These are phyloP conservation scores for Lycium ferocissimum DNA, from an alignment of 257 asterid genomes.

Conservation along the genomic window DNA sequence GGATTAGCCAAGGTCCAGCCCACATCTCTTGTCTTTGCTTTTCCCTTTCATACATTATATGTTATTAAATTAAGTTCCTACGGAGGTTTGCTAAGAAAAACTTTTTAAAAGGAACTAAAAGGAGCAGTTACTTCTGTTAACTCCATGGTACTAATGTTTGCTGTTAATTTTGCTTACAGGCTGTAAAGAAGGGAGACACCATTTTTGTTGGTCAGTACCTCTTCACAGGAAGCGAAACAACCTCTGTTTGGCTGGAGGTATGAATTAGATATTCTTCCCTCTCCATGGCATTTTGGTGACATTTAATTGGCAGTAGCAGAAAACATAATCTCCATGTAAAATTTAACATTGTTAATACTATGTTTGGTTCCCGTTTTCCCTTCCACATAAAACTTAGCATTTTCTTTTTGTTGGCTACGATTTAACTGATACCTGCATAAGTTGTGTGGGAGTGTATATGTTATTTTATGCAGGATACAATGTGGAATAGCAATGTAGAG, in stretches of 20 bases:
- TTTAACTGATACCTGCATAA: neutral
- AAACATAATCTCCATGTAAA: neutral
- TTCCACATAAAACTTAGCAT: no score
- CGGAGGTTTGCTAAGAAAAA: neutral
- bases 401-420: no score
- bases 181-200: slow-evolving; percentile 83
- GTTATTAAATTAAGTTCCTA: neutral
- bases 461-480: neutral
- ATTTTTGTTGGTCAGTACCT: slow-evolving; percentile 89
- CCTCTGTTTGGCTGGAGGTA: slow-evolving; percentile 96
- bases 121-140: neutral
- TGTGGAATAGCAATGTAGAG: neutral
- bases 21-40: neutral
- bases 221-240: slow-evolving; percentile 90
- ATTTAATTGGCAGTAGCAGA: neutral
- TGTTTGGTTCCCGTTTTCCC: neutral
- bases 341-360: neutral
- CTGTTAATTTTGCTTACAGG: slow-evolving; percentile 51
- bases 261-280: slow-evolving; percentile 11
- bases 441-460: neutral
- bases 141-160: neutral
- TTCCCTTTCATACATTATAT: neutral
- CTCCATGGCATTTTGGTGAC: neutral
- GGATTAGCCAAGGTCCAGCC: slow-evolving; percentile 68
- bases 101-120: neutral